Percentiles rank a stretch among this genome's conserved stretches.
phyloP scores from a whole-genome alignment of 257 asterid species.

The Solanum sitiens region DNA sequence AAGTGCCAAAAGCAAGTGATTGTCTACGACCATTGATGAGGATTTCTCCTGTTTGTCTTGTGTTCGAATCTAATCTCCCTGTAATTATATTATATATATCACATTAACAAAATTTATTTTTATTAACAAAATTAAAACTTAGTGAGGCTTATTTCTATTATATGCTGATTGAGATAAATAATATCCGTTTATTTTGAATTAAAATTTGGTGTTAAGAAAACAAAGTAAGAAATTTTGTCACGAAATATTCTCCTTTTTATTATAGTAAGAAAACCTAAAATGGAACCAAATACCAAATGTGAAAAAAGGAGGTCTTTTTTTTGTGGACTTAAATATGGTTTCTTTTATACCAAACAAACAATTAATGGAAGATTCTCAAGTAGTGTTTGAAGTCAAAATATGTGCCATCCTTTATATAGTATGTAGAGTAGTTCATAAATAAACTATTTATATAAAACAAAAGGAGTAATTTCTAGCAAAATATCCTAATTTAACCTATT shows the following conservation, averaged over 20 bases:
- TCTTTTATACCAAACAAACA: background rate
- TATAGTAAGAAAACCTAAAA: too few species aligned
- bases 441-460: background rate
- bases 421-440: background rate
- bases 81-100: background rate
- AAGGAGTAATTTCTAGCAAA: too few species aligned
- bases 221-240: too few species aligned
- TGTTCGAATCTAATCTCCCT: slow-evolving; percentile 48
- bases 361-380: background rate
- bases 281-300: background rate
- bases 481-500: too few species aligned
- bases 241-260: background rate
- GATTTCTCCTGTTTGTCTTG: slow-evolving; percentile 48
- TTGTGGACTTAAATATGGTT: background rate
- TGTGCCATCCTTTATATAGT: background rate
- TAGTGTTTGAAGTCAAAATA: background rate
- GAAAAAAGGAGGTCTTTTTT: background rate
- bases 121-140: too few species aligned
- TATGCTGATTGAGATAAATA: too few species aligned
- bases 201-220: too few species aligned
- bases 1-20: slow-evolving; percentile 52
- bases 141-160: too few species aligned
- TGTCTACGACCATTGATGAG: slow-evolving; percentile 53
- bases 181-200: too few species aligned
- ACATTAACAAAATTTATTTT: background rate